These are phyloP conservation scores for Trichoderma gamsii DNA, from an alignment of 495 filamentous ascomycete genomes.

Conservation along the genomic window DNA sequence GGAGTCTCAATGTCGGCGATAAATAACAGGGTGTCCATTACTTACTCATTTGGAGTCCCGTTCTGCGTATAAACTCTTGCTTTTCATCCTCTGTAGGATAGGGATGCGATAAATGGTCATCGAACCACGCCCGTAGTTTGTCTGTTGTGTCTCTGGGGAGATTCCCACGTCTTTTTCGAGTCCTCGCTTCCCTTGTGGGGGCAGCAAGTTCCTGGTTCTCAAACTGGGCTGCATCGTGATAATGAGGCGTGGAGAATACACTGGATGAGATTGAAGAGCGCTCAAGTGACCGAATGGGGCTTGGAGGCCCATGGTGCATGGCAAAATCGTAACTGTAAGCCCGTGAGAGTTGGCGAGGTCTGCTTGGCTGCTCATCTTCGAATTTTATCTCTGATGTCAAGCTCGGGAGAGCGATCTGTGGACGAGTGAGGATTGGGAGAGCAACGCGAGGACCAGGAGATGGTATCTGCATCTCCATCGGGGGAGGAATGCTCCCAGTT, in stretches of 20 bases:
- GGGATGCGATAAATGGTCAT: constrained; percentile 68
- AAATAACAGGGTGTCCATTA: constrained; percentile 22
- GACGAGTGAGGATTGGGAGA: background rate
- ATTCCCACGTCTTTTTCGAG: constrained; percentile 65
- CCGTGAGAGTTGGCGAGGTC: constrained; percentile 19
- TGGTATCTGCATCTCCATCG: background rate
- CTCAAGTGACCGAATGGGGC: constrained; percentile 27
- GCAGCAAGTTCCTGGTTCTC: constrained; percentile 25
- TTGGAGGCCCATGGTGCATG: constrained; percentile 31
- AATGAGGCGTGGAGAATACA: constrained; percentile 24
- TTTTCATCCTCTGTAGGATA: constrained; percentile 93
- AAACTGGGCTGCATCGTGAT: constrained; percentile 27
- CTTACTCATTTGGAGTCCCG: constrained; percentile 75
- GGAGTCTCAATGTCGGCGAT: background rate
- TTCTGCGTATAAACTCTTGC: constrained; percentile 68
- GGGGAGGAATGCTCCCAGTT: background rate
- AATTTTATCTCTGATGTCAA: constrained; percentile 21
- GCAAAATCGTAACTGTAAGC: constrained; percentile 20
- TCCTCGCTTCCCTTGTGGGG: constrained; percentile 44
- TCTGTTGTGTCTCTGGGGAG: constrained; percentile 81
- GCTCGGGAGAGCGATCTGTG: background rate
- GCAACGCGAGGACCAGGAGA: background rate
- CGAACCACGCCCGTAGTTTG: constrained; percentile 74
- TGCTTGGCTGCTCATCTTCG: constrained; percentile 22
- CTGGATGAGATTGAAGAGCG: constrained; percentile 31